These are phyloP conservation scores for Westerdykella sp. DNA, from an alignment of 2,329 filamentous ascomycete genomes.

Conservation along the genomic window DNA sequence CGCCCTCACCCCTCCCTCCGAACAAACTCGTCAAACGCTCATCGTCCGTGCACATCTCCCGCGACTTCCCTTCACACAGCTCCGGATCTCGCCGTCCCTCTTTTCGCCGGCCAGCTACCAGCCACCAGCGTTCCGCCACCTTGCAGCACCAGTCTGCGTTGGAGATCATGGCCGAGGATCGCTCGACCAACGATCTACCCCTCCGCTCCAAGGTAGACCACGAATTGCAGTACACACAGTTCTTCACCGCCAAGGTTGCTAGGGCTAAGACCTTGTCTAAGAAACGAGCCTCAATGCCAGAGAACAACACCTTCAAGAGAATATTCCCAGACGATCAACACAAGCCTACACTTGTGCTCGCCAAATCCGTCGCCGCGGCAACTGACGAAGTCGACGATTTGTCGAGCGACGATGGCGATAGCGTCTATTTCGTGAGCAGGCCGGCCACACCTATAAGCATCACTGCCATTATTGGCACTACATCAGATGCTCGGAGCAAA, in stretches of 20 bases:
- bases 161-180: slow-evolving; percentile 23
- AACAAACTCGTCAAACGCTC: slow-evolving; percentile 76
- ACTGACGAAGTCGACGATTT: slow-evolving; percentile 34
- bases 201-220: slow-evolving; percentile 18
- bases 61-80: slow-evolving; percentile 42
- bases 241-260: slow-evolving; percentile 32
- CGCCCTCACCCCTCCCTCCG: slow-evolving; percentile 45
- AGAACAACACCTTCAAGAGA: slow-evolving; percentile 37
- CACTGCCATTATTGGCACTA: slow-evolving; percentile 23
- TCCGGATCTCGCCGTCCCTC: slow-evolving; percentile 58
- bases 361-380: slow-evolving; percentile 33
- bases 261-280: slow-evolving; percentile 36
- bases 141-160: slow-evolving; percentile 50
- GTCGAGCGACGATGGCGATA: slow-evolving; percentile 35
- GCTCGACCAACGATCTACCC: slow-evolving; percentile 14
- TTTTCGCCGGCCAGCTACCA: slow-evolving; percentile 68
- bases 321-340: slow-evolving; percentile 41
- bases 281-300: slow-evolving; percentile 36
- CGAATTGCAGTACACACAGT: slow-evolving; percentile 32
- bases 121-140: slow-evolving; percentile 69
- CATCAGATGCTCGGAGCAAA: slow-evolving; percentile 11
- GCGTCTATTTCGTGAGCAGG: slow-evolving; percentile 35
- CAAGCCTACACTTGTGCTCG: slow-evolving; percentile 46
- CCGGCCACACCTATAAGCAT: slow-evolving; percentile 35
- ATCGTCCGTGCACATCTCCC: slow-evolving; percentile 49